A percentile compares a stretch with the other conserved stretches of the same genome.
These are phyloP conservation scores for Globisporangium okanoganense DNA, from an alignment of 352 stramenopile genomes.

Conservation along the genomic window DNA sequence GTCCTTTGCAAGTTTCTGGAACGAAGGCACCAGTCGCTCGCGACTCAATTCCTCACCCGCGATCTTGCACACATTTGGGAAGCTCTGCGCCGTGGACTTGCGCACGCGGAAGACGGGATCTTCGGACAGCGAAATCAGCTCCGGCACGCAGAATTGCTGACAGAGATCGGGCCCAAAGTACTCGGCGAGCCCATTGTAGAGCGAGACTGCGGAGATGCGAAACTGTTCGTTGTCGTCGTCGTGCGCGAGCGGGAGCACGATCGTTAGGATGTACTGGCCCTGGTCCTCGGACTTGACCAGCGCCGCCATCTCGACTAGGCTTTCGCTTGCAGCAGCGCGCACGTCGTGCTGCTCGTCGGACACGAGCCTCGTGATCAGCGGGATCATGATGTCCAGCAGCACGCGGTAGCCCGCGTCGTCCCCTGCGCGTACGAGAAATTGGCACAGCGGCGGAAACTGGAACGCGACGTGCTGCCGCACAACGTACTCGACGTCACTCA, in stretches of 20 bases:
- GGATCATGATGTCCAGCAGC: conserved; percentile 78
- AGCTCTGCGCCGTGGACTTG: conserved; percentile 89
- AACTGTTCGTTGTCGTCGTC: conserved; percentile 92
- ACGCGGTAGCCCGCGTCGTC: conserved; percentile 60
- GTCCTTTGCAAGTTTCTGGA: conserved; percentile 88
- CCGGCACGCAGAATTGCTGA: conserved; percentile 91
- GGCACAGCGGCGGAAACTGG: conserved; percentile 84
- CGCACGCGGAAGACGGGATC: conserved; percentile 93
- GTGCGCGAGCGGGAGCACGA: conserved; percentile 90
- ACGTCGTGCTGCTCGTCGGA: conserved; percentile 89
- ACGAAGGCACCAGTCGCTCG: conserved; percentile 88
- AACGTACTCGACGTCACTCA: conserved; percentile 91
- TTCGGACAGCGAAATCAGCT: conserved; percentile 89
- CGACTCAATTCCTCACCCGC: conserved; percentile 69
- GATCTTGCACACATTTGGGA: conserved; percentile 87
- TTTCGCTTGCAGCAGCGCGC: conserved; percentile 78
- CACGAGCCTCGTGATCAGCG: conserved; percentile 65
- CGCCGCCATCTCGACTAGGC: conserved; percentile 82
- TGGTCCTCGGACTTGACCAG: conserved; percentile 89
- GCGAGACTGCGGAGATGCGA: conserved; percentile 88
- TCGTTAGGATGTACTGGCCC: conserved; percentile 88
- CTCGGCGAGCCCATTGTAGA: conserved; percentile 91
- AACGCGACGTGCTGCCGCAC: conserved; percentile 92
- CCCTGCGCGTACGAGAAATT: conserved; percentile 51
- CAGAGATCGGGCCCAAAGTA: conserved; percentile 88